phyloP scores from a whole-genome alignment of 208 protist genomes.

The Acanthamoeba sp. region DNA sequence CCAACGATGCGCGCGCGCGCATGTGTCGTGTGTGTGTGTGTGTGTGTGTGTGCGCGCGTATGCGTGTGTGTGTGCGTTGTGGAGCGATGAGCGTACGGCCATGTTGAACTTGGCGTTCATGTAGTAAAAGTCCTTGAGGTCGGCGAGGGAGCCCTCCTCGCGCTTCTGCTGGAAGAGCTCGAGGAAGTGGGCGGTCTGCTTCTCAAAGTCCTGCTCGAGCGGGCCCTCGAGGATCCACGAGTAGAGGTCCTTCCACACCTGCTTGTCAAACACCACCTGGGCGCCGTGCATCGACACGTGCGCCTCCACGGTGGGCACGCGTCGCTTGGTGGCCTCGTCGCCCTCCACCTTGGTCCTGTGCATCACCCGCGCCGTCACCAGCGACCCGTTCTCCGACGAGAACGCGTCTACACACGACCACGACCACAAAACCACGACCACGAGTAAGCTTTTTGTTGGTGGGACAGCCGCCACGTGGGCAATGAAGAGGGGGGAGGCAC shows the following conservation, averaged over 20 bases:
- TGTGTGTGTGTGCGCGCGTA: too few relatives aligned
- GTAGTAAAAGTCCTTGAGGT: slow-evolving; percentile 29
- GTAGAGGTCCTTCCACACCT: slow-evolving; percentile 56
- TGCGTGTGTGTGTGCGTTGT: too few relatives aligned
- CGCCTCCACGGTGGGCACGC: slow-evolving; percentile 18
- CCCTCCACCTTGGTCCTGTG: slow-evolving; percentile 37
- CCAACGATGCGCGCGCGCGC: too few relatives aligned
- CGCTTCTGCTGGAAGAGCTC: slow-evolving; percentile 41
- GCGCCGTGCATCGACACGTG: not conserved
- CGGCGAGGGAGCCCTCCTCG: slow-evolving; percentile 12
- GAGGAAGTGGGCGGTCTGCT: not conserved
- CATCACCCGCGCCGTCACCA: not conserved
- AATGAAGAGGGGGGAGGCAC: not conserved
- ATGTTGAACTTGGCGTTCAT: slow-evolving; percentile 31
- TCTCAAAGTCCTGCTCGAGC: slow-evolving; percentile 14
- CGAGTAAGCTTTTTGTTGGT: too few relatives aligned
- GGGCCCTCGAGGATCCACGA: slow-evolving; percentile 30
- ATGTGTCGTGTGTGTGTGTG: too few relatives aligned
- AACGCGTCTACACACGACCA: not conserved
- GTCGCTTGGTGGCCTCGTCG: not conserved
- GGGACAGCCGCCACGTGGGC: not conserved
- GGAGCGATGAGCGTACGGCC: not conserved
- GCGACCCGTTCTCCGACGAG: not conserved
- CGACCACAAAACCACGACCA: too few relatives aligned
- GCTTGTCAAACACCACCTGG: slow-evolving; percentile 43